These are phyloP conservation scores for Globisporangium takayamanum DNA, from an alignment of 352 stramenopile species.

Conservation along the genomic window DNA sequence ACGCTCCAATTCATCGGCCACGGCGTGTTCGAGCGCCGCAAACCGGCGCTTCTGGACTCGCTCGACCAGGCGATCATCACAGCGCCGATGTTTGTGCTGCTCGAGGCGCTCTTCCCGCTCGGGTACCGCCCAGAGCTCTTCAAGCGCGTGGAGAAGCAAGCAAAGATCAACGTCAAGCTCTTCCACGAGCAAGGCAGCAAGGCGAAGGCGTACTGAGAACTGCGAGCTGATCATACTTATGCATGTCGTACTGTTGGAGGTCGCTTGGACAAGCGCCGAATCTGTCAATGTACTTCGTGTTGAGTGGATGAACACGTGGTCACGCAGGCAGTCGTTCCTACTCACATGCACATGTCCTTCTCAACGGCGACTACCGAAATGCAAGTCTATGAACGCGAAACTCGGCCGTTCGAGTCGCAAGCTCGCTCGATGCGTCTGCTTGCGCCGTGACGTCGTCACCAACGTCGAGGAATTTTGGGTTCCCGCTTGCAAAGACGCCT, in stretches of 20 bases:
- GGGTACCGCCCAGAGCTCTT: constrained; percentile 72
- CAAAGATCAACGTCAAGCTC: constrained; percentile 50
- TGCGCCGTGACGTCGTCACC: too few species aligned
- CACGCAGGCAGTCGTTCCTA: too few species aligned
- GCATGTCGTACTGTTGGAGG: not conserved
- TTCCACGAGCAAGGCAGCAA: constrained; percentile 27
- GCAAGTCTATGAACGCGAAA: too few species aligned
- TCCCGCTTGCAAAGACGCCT: too few species aligned
- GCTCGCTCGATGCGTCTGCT: too few species aligned
- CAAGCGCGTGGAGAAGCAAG: constrained; percentile 50
- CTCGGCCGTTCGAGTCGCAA: too few species aligned
- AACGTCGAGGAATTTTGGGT: too few species aligned
- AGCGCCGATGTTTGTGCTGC: constrained; percentile 82
- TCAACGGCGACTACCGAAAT: too few species aligned
- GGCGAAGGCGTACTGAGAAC: not conserved
- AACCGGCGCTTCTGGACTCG: constrained; percentile 80
- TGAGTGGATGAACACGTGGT: too few species aligned
- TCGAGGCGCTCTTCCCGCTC: constrained; percentile 72
- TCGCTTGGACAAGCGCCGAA: too few species aligned
- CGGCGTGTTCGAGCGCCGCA: constrained; percentile 77
- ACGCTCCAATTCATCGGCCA: constrained; percentile 84
- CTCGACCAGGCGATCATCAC: constrained; percentile 77
- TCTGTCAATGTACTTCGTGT: not conserved
- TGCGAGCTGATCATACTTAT: not conserved
- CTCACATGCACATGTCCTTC: too few species aligned